A percentile compares a stretch with the other conserved stretches of the same genome.
Conservation (phyloP, 495 filamentous ascomycete genomes). For the Daldinia concentrica region DNA sequence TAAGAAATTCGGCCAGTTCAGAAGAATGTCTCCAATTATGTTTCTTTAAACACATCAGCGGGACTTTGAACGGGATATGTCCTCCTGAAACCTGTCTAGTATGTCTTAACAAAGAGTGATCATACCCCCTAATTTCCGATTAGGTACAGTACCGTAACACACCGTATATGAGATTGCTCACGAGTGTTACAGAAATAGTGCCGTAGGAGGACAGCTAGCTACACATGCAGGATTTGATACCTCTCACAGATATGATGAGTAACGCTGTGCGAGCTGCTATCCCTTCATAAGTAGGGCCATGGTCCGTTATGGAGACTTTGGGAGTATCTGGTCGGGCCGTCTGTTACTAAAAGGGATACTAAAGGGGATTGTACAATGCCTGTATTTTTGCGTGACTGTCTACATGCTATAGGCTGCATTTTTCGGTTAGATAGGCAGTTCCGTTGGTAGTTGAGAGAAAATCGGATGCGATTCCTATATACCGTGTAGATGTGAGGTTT, state of each 20-base stretch:
- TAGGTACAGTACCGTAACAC: constrained; percentile 5
- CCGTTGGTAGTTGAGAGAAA: neutral
- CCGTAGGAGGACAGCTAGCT: neutral
- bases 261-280: neutral
- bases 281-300: neutral
- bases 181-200: constrained; percentile 3
- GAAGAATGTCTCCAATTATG: neutral
- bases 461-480: neutral
- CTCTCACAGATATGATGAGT: neutral
- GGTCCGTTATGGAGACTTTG: neutral
- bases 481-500: neutral
- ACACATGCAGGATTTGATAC: neutral
- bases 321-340: neutral
- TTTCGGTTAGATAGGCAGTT: neutral
- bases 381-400: neutral
- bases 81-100: constrained; percentile 18
- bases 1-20: neutral
- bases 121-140: constrained; percentile 32
- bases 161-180: constrained; percentile 8
- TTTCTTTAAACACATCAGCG: neutral
- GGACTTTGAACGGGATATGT: constrained; percentile 1
- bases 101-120: neutral
- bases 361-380: neutral
- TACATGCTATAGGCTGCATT: neutral
- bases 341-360: neutral